phyloP scores from a whole-genome alignment of 352 stramenopile species.

The Phytophthora lateralis region DNA sequence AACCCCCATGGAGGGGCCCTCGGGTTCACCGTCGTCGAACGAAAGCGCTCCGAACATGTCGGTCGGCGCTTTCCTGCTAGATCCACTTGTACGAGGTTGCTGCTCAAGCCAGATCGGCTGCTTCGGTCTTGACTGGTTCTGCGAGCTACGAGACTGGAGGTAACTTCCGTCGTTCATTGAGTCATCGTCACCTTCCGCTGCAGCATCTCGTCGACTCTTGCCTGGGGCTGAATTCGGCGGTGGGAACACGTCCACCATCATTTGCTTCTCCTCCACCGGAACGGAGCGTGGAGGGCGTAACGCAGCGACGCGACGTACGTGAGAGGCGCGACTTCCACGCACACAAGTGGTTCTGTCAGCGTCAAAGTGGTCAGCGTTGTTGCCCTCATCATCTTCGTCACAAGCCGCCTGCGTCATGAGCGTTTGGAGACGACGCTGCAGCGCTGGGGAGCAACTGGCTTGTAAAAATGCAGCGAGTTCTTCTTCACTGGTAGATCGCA shows the following conservation, averaged over 20 bases:
- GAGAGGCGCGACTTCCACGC: slow-evolving; percentile 69
- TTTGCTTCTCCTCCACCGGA: slow-evolving; percentile 65
- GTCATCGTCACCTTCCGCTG: slow-evolving; percentile 29
- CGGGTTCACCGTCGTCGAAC: slow-evolving; percentile 39
- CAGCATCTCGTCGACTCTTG: slow-evolving; percentile 47
- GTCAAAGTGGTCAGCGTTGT: slow-evolving; percentile 63
- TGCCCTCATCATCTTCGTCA: slow-evolving; percentile 44
- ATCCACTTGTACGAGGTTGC: slow-evolving; percentile 4
- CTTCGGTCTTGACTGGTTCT: slow-evolving; percentile 19
- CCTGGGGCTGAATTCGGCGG: slow-evolving; percentile 71
- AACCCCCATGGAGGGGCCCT: slow-evolving; percentile 17
- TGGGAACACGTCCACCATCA: slow-evolving; percentile 67
- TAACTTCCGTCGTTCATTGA: slow-evolving; percentile 48
- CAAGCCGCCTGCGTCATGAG: slow-evolving; percentile 37
- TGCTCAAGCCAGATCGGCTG: slow-evolving; percentile 70
- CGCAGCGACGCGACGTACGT: slow-evolving; percentile 73
- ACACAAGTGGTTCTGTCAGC: slow-evolving; percentile 62
- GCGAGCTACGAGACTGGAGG: slow-evolving; percentile 20
- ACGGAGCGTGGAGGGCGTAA: slow-evolving; percentile 69
- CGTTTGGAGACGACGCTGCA: slow-evolving; percentile 64
- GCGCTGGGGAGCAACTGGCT: slow-evolving; percentile 55
- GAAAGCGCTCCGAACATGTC: slow-evolving; percentile 19
- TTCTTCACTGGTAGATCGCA: slow-evolving; percentile 40
- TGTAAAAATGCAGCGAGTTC: slow-evolving; percentile 57
- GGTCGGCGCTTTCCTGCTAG: slow-evolving; percentile 28